These are phyloP conservation scores for Epichloe hybrida DNA, from an alignment of 2,329 filamentous ascomycete species.

Conservation along the genomic window DNA sequence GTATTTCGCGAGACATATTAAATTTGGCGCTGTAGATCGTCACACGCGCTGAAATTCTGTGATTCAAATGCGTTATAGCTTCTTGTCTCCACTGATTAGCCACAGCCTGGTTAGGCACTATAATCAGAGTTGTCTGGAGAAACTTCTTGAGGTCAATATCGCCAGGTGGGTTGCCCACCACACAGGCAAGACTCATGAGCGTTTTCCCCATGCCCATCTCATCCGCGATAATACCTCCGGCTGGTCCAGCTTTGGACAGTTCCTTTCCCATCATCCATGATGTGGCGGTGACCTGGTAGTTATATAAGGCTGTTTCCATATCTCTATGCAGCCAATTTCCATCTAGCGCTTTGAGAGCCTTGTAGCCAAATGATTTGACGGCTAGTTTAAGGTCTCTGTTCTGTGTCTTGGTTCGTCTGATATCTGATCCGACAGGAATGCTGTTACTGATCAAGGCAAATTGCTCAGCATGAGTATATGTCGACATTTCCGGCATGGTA, in stretches of 20 bases:
- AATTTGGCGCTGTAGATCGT: conserved; percentile 7
- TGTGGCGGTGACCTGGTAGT: conserved; percentile 36
- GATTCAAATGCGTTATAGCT: conserved; percentile 12
- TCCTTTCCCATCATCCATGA: conserved; percentile 43
- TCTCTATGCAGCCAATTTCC: not conserved
- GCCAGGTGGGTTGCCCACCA: conserved; percentile 42
- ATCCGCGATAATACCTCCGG: conserved; percentile 48
- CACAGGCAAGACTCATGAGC: conserved; percentile 63
- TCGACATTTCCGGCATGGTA: not conserved
- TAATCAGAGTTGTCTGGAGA: conserved; percentile 22
- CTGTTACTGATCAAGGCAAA: not conserved
- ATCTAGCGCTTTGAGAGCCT: not conserved
- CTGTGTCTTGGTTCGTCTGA: not conserved
- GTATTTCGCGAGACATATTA: not conserved
- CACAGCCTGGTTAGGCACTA: conserved; percentile 14
- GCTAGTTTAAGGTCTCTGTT: not conserved
- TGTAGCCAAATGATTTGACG: not conserved
- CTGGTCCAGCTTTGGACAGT: conserved; percentile 23
- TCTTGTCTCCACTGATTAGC: conserved; percentile 18
- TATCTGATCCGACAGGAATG: not conserved
- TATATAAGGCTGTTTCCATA: not conserved
- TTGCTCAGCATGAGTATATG: not conserved
- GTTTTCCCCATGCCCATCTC: conserved; percentile 56
- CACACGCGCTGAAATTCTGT: not conserved
- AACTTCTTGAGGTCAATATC: conserved; percentile 22